phyloP scores from a whole-genome alignment of 306 rosid species.

The Begonia masoniana region DNA sequence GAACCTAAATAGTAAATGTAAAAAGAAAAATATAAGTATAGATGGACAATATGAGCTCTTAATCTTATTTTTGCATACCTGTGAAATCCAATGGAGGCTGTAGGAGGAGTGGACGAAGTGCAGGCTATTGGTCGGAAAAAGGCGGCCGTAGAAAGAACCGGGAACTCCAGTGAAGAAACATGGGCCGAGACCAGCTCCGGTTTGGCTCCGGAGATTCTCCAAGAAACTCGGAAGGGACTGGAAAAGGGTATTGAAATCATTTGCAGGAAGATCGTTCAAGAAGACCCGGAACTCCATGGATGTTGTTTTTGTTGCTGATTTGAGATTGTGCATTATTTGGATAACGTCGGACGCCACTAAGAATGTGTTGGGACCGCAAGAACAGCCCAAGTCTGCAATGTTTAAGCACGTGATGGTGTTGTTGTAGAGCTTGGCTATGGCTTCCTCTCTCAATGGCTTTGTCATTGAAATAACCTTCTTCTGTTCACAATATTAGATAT shows the following conservation, averaged over 20 bases:
- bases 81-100: conserved; percentile 40
- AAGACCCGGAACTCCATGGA: conserved; percentile 28
- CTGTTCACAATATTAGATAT: conserved; percentile 10
- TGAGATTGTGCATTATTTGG: conserved; percentile 20
- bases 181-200: conserved; percentile 9
- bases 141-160: conserved; percentile 45
- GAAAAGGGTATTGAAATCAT: conserved; percentile 44
- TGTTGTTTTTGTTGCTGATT: conserved; percentile 6
- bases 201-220: conserved; percentile 12
- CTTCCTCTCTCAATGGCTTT: conserved; percentile 31
- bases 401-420: conserved; percentile 6
- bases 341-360: conserved; percentile 21
- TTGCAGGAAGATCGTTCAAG: conserved; percentile 37
- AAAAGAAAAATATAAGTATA: no score
- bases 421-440: conserved; percentile 12
- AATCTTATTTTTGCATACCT: conserved; percentile 12
- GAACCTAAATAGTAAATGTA: conserved; percentile 6
- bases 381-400: conserved; percentile 49
- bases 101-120: conserved; percentile 43
- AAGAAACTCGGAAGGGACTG: conserved; percentile 22
- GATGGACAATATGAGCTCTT: not conserved
- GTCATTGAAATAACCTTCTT: conserved; percentile 26
- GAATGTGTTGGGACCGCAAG: conserved; percentile 45
- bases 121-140: conserved; percentile 24
- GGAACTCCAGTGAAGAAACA: conserved; percentile 36